Evolutionary conservation across 2,329 filamentous ascomycete species (phyloP).

Genomic region (Aspergillus sp.): DNA sequence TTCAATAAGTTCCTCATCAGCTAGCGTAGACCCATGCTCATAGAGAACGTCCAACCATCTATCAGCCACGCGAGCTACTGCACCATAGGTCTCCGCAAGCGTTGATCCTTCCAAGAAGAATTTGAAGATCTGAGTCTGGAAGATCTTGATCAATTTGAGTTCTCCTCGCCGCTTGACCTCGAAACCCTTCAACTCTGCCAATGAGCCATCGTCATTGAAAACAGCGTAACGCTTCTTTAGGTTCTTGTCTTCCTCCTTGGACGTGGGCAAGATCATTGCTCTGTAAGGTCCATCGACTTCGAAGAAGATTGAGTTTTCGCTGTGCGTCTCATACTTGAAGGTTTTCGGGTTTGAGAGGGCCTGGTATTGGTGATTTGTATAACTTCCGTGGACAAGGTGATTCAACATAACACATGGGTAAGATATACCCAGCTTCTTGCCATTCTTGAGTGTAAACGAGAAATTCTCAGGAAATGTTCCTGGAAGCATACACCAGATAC

Average conservation of each 20-base stretch:
- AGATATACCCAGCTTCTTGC: constrained; percentile 94
- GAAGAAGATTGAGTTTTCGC: constrained; percentile 99
- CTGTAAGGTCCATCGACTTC: constrained; percentile 97
- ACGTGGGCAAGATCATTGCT: constrained; percentile 95
- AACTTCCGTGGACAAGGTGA: constrained; percentile 88
- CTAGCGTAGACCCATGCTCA: constrained; percentile 81
- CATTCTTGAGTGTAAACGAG: constrained; percentile 87
- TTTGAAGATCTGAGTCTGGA: constrained; percentile 98
- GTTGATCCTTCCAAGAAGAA: constrained; percentile 94
- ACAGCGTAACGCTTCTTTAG: constrained; percentile 99
- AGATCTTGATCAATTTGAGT: constrained; percentile 98
- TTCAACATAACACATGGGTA: constrained; percentile 99
- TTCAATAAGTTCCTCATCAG: constrained; percentile 96
- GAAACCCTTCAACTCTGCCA: constrained; percentile 95
- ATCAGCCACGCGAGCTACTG: constrained; percentile 93
- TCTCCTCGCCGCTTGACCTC: constrained; percentile 97
- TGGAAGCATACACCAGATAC: constrained; percentile 99
- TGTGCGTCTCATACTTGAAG: constrained; percentile 93
- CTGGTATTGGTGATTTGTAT: constrained; percentile 98
- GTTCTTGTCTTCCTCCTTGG: constrained; percentile 99
- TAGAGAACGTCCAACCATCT: constrained; percentile 95
- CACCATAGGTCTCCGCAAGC: constrained; percentile 81
- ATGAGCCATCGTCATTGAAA: constrained; percentile 94
- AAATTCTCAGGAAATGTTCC: constrained; percentile 97
- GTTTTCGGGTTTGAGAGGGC: constrained; percentile 75